Evolutionary conservation across 257 asterid species (phyloP).

Genomic region (Phtheirospermum japonicum): DNA sequence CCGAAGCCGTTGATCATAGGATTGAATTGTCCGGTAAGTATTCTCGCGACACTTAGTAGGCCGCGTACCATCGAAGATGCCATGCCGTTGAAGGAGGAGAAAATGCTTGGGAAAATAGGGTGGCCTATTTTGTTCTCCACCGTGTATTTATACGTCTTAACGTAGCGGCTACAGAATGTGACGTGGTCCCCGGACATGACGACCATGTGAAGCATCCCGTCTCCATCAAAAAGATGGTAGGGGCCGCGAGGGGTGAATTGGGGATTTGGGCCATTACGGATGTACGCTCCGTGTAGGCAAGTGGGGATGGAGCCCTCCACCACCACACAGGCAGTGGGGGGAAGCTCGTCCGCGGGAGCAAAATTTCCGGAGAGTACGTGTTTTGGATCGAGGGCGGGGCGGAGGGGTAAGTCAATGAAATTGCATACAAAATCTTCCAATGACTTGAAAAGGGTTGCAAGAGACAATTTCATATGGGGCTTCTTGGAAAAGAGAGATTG

Average conservation of each 20-base stretch:
- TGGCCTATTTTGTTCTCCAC: conserved; percentile 35
- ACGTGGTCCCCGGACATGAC: too few relatives aligned
- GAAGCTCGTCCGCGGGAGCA: not conserved
- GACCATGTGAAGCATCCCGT: too few relatives aligned
- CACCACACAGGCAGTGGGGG: not conserved
- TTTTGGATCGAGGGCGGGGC: not conserved
- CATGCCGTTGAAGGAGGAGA: conserved; percentile 38
- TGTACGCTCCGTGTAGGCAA: conserved; percentile 48
- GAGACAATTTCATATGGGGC: too few relatives aligned
- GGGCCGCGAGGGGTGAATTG: conserved; percentile 42
- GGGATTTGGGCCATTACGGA: too few relatives aligned
- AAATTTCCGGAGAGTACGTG: not conserved
- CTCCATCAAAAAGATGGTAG: too few relatives aligned
- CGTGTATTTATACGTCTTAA: conserved; percentile 42
- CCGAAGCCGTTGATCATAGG: conserved; percentile 40
- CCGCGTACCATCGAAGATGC: conserved; percentile 13
- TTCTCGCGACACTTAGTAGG: not conserved
- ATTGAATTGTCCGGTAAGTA: conserved; percentile 33
- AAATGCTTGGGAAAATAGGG: conserved; percentile 39
- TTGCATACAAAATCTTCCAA: not conserved
- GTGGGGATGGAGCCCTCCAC: conserved; percentile 39
- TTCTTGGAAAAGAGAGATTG: too few relatives aligned
- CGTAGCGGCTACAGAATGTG: too few relatives aligned
- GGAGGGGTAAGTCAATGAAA: not conserved
- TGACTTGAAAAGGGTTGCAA: too few relatives aligned